phyloP scores from a whole-genome alignment of 768 basidiomycete species.

The Boletus rufocinnamomeus region DNA sequence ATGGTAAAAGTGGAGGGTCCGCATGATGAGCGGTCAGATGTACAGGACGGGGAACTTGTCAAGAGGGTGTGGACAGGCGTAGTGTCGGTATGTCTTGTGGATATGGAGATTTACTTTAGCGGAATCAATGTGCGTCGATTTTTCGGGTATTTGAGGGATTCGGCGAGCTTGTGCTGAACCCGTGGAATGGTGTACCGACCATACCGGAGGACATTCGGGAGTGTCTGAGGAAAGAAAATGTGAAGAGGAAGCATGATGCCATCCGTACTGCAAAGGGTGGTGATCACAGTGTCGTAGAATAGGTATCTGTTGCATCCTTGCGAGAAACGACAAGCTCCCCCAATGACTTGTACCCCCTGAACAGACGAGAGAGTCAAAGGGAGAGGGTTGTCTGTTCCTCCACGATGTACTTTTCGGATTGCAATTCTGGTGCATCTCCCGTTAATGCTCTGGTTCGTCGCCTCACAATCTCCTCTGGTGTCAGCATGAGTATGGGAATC shows the following conservation, averaged over 20 bases:
- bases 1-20: conserved; percentile 27
- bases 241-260: conserved; percentile 28
- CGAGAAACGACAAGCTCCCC: neutral
- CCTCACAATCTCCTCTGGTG: neutral
- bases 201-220: conserved; percentile 25
- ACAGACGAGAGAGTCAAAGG: neutral
- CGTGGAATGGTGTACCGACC: conserved; percentile 18
- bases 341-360: neutral
- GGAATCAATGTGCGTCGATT: neutral
- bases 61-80: conserved; percentile 28
- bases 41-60: conserved; percentile 18
- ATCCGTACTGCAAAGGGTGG: conserved; percentile 28
- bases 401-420: neutral
- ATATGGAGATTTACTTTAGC: neutral
- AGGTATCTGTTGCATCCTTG: neutral
- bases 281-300: conserved; percentile 33
- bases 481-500: neutral
- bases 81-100: conserved; percentile 17
- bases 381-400: neutral
- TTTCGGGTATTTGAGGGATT: conserved; percentile 29
- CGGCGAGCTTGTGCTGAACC: conserved; percentile 26
- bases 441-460: neutral
- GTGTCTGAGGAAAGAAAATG: conserved; percentile 24
- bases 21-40: conserved; percentile 22
- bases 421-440: neutral